phyloP scores from a whole-genome alignment of 306 rosid species.

The Hylodesmum podocarpum region DNA sequence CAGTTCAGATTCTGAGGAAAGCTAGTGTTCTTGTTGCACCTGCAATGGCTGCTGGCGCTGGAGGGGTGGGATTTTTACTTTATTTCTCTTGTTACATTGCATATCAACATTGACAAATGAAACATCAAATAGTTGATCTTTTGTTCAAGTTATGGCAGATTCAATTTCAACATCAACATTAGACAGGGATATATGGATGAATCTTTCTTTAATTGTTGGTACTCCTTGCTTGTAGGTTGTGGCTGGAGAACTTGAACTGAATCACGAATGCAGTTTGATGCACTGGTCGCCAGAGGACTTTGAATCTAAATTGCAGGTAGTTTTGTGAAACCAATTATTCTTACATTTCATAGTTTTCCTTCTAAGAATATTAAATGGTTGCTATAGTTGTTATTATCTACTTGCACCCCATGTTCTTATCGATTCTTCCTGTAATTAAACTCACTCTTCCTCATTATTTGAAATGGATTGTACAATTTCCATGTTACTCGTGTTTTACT shows the following conservation, averaged over 20 bases:
- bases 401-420: not conserved
- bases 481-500: not conserved
- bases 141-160: not conserved
- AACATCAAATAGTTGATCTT: not conserved
- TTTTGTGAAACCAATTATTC: slow-evolving; percentile 12
- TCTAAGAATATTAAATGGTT: not conserved
- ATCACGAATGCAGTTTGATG: slow-evolving; percentile 83
- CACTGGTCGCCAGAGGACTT: slow-evolving; percentile 96
- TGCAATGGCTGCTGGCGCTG: slow-evolving; percentile 99
- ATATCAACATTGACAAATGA: too few species aligned
- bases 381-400: slow-evolving; percentile 3
- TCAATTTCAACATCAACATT: slow-evolving; percentile 6
- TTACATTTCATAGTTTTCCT: not conserved
- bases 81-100: slow-evolving; percentile 16
- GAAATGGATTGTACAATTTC: not conserved
- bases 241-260: slow-evolving; percentile 94
- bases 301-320: slow-evolving; percentile 89
- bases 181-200: not conserved
- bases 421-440: not conserved
- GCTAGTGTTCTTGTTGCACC: slow-evolving; percentile 91
- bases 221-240: slow-evolving; percentile 64
- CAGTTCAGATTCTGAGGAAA: slow-evolving; percentile 85
- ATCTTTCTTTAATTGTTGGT: not conserved
- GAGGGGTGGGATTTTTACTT: slow-evolving; percentile 79
- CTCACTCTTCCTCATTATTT: not conserved